phyloP scores from a whole-genome alignment of 1,284 basidiomycete genomes.

The Phellinidium pouzarii region DNA sequence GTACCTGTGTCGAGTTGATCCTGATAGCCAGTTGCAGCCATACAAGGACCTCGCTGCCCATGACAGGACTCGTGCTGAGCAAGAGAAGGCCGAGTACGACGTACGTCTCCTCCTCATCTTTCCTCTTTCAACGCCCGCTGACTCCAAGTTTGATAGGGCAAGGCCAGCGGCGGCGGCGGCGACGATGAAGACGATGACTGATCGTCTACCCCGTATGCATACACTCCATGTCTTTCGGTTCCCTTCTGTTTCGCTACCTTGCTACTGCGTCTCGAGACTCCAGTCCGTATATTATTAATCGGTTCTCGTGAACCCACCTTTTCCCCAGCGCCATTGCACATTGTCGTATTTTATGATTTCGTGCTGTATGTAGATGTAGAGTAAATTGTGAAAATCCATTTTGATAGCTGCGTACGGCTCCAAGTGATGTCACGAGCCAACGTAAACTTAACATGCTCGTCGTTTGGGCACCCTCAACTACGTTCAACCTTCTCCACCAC shows the following conservation, averaged over 20 bases:
- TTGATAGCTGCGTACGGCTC: neutral
- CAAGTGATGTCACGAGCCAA: constrained; percentile 5
- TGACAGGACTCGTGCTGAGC: constrained; percentile 82
- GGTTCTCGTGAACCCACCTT: constrained; percentile 4
- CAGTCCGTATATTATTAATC: neutral
- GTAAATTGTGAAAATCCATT: constrained; percentile 2
- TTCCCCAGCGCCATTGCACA: neutral
- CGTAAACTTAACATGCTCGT: neutral
- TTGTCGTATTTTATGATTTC: constrained; percentile 8
- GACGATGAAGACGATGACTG: constrained; percentile 43
- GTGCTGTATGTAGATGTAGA: constrained; percentile 17
- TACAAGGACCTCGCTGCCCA: constrained; percentile 81
- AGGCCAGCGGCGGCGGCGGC: constrained; percentile 49
- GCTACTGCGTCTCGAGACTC: neutral
- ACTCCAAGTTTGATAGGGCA: constrained; percentile 29
- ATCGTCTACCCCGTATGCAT: neutral
- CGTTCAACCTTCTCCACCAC: neutral
- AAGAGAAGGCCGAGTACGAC: constrained; percentile 74
- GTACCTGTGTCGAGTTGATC: constrained; percentile 6
- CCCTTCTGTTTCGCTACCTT: neutral
- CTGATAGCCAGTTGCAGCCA: constrained; percentile 46
- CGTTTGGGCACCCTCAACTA: neutral
- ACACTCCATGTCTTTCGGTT: neutral
- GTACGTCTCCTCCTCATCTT: constrained; percentile 33
- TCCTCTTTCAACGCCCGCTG: constrained; percentile 7